Base-by-base conservation (phyloP, 148 eudicot genomes). In the Spergularia bocconei region DNA sequence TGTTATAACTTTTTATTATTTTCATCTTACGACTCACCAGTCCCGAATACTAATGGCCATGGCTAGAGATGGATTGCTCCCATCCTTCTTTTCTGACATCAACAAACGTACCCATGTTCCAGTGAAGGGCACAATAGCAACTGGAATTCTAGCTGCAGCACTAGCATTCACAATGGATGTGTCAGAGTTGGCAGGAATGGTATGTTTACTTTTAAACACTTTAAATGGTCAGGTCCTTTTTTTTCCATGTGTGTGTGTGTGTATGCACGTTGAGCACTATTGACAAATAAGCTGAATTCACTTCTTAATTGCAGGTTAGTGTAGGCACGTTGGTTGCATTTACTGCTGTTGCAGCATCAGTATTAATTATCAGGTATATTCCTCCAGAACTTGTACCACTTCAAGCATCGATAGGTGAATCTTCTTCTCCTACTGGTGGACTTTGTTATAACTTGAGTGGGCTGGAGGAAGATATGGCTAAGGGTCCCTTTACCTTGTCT, bases 251-350 rank as follows among this genome's bases (percentile, higher is more conserved):
- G 5, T 51, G n/a, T 65, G 21, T 39, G 19, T 41, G 21, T 67
- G 70, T 69, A n/a, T 52, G 53, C 5, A 29, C 38, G 19, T 73
- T 60, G 10, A 48, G 41, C 25, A 54, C 15, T 21, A 25, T 48
- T 23, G 13, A 59, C 33, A 60, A 29, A 47, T 55, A 36, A 75
- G 41, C 17, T 25, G 52, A 65, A 17, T 12, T 14, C n/a, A 11
- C 29, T 55, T 75, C 51, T 64, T 70, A n/a, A 63, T 41, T 70
- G 73, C 97, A 95, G 99, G 99, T 95, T 57, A 95, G 99, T 74
- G 96, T 95, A 67, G 99, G 94, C 70, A 95, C 99, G 13, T 89
- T 95, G 82, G 90, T 95, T 75, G 99, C 99, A 36, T 95, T 95
- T 78, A 90, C 96, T 4, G 84, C 88, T 84, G 99, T 95, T 51